A percentile compares a stretch with the other conserved stretches of the same genome.
Conservation (phyloP, 345 rosid species). For the Lagerstroemia speciosa region DNA sequence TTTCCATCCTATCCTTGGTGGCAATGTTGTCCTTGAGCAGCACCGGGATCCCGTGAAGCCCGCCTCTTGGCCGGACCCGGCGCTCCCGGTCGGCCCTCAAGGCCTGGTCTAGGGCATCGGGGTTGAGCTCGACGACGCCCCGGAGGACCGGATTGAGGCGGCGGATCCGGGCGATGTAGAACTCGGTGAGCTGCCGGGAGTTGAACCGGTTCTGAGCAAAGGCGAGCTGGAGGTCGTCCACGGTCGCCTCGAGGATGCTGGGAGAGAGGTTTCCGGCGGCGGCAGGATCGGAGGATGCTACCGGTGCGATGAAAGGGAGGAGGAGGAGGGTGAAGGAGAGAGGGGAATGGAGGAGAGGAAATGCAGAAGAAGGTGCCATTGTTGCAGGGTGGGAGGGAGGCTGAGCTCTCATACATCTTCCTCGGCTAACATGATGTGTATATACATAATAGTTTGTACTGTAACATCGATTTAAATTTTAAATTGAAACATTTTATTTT, state of each 20-base stretch:
- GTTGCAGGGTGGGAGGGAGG: neutral
- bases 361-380: neutral
- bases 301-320: neutral
- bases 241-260: conserved; percentile 36
- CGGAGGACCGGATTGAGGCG: conserved; percentile 39
- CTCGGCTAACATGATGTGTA: too few relatives aligned
- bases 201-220: conserved; percentile 39
- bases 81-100: conserved; percentile 51
- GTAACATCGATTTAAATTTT: too few relatives aligned
- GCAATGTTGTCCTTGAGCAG: conserved; percentile 60
- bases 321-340: neutral
- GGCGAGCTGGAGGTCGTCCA: conserved; percentile 31
- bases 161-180: conserved; percentile 34
- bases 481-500: too few relatives aligned
- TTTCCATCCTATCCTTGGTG: conserved; percentile 56
- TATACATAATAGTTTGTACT: too few relatives aligned
- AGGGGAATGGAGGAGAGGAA: neutral
- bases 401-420: too few relatives aligned
- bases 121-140: conserved; percentile 65
- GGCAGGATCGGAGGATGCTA: neutral
- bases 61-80: conserved; percentile 7
- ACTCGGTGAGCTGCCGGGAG: conserved; percentile 49
- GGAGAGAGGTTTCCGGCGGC: neutral
- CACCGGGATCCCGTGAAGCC: conserved; percentile 60
- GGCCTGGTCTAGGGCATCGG: conserved; percentile 50